phyloP scores from a whole-genome alignment of 2,329 filamentous ascomycete genomes.

The Lecanosticta acicola region DNA sequence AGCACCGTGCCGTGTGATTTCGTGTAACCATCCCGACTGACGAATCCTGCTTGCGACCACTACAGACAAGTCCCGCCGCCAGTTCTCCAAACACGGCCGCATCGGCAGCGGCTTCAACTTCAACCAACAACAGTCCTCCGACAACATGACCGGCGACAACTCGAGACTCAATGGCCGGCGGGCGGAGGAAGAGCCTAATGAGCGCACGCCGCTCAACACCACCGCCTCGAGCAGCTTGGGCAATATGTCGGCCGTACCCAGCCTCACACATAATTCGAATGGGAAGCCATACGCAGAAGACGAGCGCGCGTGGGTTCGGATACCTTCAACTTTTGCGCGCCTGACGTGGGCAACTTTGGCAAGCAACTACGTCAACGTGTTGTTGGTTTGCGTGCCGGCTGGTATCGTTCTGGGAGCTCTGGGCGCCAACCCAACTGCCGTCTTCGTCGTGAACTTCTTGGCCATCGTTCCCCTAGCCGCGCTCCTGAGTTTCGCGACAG shows the following conservation, averaged over 20 bases:
- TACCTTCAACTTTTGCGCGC: slow-evolving; percentile 20
- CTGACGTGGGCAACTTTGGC: slow-evolving; percentile 39
- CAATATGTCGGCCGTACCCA: slow-evolving; percentile 10
- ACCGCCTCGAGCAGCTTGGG: slow-evolving; percentile 11
- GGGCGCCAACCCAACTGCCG: slow-evolving; percentile 58
- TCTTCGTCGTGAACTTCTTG: slow-evolving; percentile 74
- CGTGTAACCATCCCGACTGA: slow-evolving; percentile 3
- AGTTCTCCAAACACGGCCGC: slow-evolving; percentile 23
- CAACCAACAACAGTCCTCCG: slow-evolving; percentile 7
- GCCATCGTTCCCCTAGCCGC: slow-evolving; percentile 72
- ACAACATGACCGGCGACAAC: slow-evolving; percentile 13
- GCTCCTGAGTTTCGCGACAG: slow-evolving; percentile 69
- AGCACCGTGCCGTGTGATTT: too few relatives aligned
- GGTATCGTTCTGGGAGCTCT: slow-evolving; percentile 62
- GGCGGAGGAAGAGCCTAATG: slow-evolving; percentile 14
- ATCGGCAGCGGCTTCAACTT: slow-evolving; percentile 17
- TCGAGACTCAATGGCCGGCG: slow-evolving; percentile 16
- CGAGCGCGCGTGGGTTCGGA: slow-evolving; percentile 17
- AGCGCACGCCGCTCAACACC: slow-evolving; percentile 26
- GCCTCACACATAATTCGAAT: slow-evolving; percentile 7
- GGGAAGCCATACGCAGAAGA: slow-evolving; percentile 15
- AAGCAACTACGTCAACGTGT: slow-evolving; percentile 60
- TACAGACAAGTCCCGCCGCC: slow-evolving; percentile 17
- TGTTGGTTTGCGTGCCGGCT: slow-evolving; percentile 67
- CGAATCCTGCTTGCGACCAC: not conserved